A percentile compares a stretch with the other conserved stretches of the same genome.
These are phyloP conservation scores for Cucumis cinereus DNA, from an alignment of 306 rosid genomes.

Conservation along the genomic window DNA sequence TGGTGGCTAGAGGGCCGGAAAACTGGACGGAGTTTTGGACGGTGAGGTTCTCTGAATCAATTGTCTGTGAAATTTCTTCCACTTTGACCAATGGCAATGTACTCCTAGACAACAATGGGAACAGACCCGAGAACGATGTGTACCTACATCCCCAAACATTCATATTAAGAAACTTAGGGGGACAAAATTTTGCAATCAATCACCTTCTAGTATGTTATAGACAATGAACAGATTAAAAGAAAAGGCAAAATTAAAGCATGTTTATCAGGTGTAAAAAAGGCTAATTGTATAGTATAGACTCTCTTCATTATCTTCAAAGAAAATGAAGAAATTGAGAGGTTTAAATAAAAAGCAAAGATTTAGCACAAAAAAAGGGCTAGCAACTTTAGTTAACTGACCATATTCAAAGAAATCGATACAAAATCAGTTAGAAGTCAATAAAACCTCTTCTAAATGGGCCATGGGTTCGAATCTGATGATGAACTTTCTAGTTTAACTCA, in stretches of 20 bases:
- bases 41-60: constrained; percentile 46
- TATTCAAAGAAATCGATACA: neutral
- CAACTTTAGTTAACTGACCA: neutral
- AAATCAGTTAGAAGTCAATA: neutral
- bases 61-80: constrained; percentile 83
- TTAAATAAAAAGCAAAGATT: neutral
- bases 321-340: neutral
- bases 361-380: neutral
- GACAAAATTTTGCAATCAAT: neutral
- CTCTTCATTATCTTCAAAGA: neutral
- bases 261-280: neutral
- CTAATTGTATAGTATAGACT: neutral
- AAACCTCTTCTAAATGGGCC: neutral
- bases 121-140: constrained; percentile 71
- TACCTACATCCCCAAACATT: constrained; percentile 32
- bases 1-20: constrained; percentile 64
- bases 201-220: neutral
- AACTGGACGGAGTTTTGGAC: constrained; percentile 81
- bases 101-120: constrained; percentile 66
- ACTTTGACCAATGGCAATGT: constrained; percentile 56
- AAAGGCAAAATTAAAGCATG: neutral
- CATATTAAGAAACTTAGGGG: neutral
- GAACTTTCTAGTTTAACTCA: neutral
- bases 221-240: no score
- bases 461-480: neutral